Percentiles rank a stretch among this genome's conserved stretches.
Evolutionary conservation across 108 stramenopile genomes (phyloP).

Genomic region (Chaetoceros tenuissimus): DNA sequence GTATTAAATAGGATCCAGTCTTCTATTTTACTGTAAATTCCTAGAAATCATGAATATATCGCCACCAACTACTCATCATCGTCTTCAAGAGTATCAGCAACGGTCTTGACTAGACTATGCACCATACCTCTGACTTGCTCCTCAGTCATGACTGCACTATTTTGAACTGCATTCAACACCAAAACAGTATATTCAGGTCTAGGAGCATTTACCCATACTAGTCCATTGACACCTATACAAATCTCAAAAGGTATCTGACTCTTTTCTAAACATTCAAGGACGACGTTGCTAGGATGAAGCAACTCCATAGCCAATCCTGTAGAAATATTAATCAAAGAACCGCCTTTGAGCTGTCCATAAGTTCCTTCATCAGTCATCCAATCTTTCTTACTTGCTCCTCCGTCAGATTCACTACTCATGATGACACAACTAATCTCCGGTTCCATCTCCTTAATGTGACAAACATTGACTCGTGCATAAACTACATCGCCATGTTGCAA

Average conservation of each 20-base stretch:
- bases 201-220: constrained; percentile 64
- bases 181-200: constrained; percentile 63
- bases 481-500: constrained; percentile 53
- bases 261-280: constrained; percentile 43
- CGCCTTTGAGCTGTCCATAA: constrained; percentile 68
- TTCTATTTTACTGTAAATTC: no score
- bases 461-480: constrained; percentile 38
- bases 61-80: no score
- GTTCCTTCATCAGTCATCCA: constrained; percentile 83
- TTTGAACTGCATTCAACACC: constrained; percentile 68
- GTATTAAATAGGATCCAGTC: no score
- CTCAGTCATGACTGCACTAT: constrained; percentile 62
- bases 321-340: constrained; percentile 44
- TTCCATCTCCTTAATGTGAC: constrained; percentile 24
- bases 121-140: constrained; percentile 76
- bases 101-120: constrained; percentile 55
- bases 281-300: constrained; percentile 45
- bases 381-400: constrained; percentile 58
- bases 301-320: constrained; percentile 68
- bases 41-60: no score
- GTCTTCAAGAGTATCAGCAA: no score
- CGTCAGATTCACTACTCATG: constrained; percentile 49
- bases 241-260: constrained; percentile 58
- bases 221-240: constrained; percentile 72
- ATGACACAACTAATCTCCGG: constrained; percentile 58